phyloP scores from a whole-genome alignment of 2,329 filamentous ascomycete genomes.

The Fusarium verrucosum region DNA sequence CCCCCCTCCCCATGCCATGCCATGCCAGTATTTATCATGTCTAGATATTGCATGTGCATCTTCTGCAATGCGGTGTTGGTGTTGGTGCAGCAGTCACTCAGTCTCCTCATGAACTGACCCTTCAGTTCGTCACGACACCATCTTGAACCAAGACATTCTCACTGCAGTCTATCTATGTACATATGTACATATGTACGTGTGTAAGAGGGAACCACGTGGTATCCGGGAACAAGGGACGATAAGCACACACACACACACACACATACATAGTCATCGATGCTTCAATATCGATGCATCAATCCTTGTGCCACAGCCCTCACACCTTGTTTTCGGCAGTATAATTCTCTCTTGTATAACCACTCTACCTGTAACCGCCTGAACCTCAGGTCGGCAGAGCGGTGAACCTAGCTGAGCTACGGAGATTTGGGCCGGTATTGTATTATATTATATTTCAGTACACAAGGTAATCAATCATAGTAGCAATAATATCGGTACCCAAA shows the following conservation, averaged over 20 bases:
- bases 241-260: neutral
- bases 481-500: neutral
- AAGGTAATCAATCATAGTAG: neutral
- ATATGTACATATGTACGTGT: slow-evolving; percentile 28
- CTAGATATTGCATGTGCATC: too few relatives aligned
- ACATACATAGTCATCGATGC: slow-evolving; percentile 2
- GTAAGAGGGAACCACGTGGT: slow-evolving; percentile 37
- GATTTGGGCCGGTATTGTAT: slow-evolving; percentile 22
- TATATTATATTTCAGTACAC: too few relatives aligned
- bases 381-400: slow-evolving; percentile 25
- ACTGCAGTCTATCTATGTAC: slow-evolving; percentile 7
- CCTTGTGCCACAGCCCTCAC: slow-evolving; percentile 2
- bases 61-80: neutral
- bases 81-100: slow-evolving; percentile 13
- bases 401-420: slow-evolving; percentile 25
- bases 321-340: slow-evolving; percentile 5
- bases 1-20: neutral
- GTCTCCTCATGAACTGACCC: slow-evolving; percentile 18
- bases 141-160: neutral
- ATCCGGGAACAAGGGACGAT: too few relatives aligned
- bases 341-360: slow-evolving; percentile 9
- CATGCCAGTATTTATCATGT: too few relatives aligned
- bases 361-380: slow-evolving; percentile 16
- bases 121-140: slow-evolving; percentile 16
- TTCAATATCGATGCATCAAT: slow-evolving; percentile 1